Conservation (phyloP, 495 filamentous ascomycete genomes). For the Penicillium angulare region DNA sequence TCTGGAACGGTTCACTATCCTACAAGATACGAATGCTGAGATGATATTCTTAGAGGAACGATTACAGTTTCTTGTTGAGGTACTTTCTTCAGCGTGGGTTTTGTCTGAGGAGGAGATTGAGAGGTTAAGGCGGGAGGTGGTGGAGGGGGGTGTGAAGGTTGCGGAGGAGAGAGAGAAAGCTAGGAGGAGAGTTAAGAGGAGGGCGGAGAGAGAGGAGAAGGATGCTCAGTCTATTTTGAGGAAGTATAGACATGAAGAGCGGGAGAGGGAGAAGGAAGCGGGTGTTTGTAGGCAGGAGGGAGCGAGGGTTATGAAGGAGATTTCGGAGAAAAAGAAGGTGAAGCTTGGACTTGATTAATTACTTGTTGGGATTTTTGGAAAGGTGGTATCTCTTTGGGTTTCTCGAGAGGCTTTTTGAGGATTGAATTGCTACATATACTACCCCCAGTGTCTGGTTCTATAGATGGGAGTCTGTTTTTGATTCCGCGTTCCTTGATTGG, state of each 20-base stretch:
- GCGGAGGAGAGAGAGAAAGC: slow-evolving; percentile 39
- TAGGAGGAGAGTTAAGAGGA: slow-evolving; percentile 35
- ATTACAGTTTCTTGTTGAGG: slow-evolving; percentile 56
- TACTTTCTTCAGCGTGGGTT: slow-evolving; percentile 69
- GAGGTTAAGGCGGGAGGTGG: slow-evolving; percentile 50
- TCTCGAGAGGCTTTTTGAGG: too few relatives aligned
- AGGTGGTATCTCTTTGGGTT: too few relatives aligned
- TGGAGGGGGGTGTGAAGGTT: slow-evolving; percentile 38
- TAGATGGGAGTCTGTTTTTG: too few relatives aligned
- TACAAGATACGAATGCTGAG: slow-evolving; percentile 71
- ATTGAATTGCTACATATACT: too few relatives aligned
- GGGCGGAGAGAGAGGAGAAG: slow-evolving; percentile 35
- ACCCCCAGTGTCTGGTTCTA: too few relatives aligned
- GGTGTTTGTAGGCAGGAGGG: slow-evolving; percentile 33
- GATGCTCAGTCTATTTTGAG: slow-evolving; percentile 33
- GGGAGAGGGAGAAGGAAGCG: slow-evolving; percentile 34
- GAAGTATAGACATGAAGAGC: slow-evolving; percentile 42
- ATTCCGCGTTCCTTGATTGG: too few relatives aligned
- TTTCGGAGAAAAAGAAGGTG: slow-evolving; percentile 14
- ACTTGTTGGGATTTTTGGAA: too few relatives aligned
- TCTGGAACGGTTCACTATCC: slow-evolving; percentile 60
- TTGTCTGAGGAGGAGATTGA: slow-evolving; percentile 54
- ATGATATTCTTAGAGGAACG: slow-evolving; percentile 72
- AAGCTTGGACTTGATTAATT: neutral
- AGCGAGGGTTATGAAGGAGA: slow-evolving; percentile 28